Evolutionary conservation across 768 basidiomycete species (phyloP), one percentile per base, ranked within the genome.

Genomic region (Pleurotus platypus): DNA sequence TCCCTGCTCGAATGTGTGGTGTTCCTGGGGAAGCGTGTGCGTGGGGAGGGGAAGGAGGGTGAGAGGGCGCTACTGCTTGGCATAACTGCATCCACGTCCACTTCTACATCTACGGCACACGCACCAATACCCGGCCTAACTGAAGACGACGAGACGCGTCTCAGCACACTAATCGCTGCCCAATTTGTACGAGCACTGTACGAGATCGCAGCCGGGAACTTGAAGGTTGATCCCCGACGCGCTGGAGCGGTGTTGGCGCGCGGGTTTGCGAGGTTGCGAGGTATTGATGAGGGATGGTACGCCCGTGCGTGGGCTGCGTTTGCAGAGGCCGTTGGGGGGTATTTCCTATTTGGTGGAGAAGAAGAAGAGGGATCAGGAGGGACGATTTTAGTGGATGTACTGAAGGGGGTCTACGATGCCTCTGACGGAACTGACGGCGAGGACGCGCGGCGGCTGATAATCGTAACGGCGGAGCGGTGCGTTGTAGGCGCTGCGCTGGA

Each of bases 1-100:
- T 79, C 89, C 0, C 64, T 91, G 2, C 69, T 90, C 6, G 94
- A 97, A 69, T 90, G 85, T 62, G 65, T 83, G 11, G 70, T 82
- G 0, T 88, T 87, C 63, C 70, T 90, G 18, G 61, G 81, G 42
- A 77, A 74, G 40, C 71, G 82, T 7, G 61, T 81, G 6, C 65
- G 1, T 35, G 43, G 62, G 4, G 69, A 61, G 15, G 56, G 59
- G n/a, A 27, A 60, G 8, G 57, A 58, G 12, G 50, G 57, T 0
- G 30, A 35, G 9, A 35, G 30, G 24, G 39, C 26, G 4, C 4
- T 59, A 3, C 55, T 55, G 37, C 46, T 50, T 15, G 50, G 43
- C 7, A 56, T 20, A 30, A 30, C 8, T 3, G 30, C 30, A 26
- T 26, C 24, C 24, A 26, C 24, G 24, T 26, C 24, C 24, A 26